These are phyloP conservation scores for Platanus orientalis DNA, from an alignment of 164 flowering plant genomes.

Conservation along the genomic window DNA sequence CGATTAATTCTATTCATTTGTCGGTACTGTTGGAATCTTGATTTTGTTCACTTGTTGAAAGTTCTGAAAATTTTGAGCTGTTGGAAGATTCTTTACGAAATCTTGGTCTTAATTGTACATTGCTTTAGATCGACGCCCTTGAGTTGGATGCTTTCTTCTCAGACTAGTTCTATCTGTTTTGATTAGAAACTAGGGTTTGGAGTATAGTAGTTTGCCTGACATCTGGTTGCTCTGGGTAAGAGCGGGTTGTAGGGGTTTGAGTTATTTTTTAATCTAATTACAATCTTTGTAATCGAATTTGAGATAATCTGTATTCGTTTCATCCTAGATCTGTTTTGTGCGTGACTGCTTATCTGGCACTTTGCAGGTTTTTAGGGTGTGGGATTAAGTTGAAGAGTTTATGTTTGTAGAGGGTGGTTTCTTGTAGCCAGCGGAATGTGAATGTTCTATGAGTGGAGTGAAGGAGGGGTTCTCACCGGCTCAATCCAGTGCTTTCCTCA, in stretches of 20 bases:
- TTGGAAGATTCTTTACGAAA: not conserved
- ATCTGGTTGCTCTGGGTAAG: not conserved
- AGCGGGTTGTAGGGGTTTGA: not conserved
- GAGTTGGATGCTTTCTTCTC: not conserved
- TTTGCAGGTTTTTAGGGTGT: not conserved
- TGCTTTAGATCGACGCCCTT: not conserved
- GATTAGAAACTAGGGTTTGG: not conserved
- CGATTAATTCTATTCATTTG: not conserved
- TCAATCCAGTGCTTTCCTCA: slow-evolving; percentile 26
- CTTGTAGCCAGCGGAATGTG: slow-evolving; percentile 36
- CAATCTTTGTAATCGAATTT: not conserved
- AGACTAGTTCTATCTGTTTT: not conserved
- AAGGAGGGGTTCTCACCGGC: slow-evolving; percentile 20
- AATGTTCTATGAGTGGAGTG: slow-evolving; percentile 21
- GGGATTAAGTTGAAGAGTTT: slow-evolving; percentile 7
- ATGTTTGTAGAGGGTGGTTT: slow-evolving; percentile 3
- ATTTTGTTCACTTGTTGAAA: not conserved
- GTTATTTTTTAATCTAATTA: slow-evolving; percentile 8
- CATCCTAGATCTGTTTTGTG: slow-evolving; percentile 7
- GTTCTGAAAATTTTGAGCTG: not conserved
- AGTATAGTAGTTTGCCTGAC: not conserved
- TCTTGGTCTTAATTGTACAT: not conserved
- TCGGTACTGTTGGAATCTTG: not conserved
- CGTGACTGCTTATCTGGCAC: not conserved
- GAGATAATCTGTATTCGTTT: slow-evolving; percentile 8